A percentile compares a stretch with the other conserved stretches of the same genome.
Conservation (phyloP, 73 alveolate genomes). For the Paramecium bursaria region DNA sequence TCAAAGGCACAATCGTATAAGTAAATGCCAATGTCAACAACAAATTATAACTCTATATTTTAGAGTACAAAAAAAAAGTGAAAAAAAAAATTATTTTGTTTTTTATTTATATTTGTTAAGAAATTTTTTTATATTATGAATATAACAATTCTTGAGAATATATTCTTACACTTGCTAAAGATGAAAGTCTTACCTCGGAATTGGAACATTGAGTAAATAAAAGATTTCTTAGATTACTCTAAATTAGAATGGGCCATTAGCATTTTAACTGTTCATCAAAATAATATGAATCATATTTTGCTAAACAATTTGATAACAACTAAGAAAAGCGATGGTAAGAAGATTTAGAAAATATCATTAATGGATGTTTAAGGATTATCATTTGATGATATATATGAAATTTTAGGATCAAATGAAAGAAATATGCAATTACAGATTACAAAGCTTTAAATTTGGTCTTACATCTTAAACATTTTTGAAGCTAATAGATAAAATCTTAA, state of each 20-base stretch:
- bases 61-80: not conserved
- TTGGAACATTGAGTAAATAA: slow-evolving; percentile 15
- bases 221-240: slow-evolving; percentile 5
- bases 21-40: slow-evolving; percentile 47
- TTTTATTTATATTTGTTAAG: too few relatives aligned
- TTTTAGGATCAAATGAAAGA: slow-evolving; percentile 10
- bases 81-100: slow-evolving; percentile 29
- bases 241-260: slow-evolving; percentile 46
- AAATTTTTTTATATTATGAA: too few relatives aligned
- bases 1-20: not conserved
- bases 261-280: slow-evolving; percentile 1
- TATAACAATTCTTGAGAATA: slow-evolving; percentile 35
- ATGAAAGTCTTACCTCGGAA: not conserved
- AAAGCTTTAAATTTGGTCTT: slow-evolving; percentile 47
- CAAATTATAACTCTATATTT: slow-evolving; percentile 31
- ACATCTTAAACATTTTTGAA: not conserved
- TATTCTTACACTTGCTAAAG: not conserved
- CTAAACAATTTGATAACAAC: not conserved
- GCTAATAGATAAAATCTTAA: not conserved
- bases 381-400: not conserved
- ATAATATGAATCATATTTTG: slow-evolving; percentile 30
- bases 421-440: slow-evolving; percentile 24
- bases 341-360: not conserved
- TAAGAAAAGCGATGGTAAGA: not conserved
- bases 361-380: slow-evolving; percentile 25